phyloP scores from a whole-genome alignment of 2,329 filamentous ascomycete species.

The Neoarthrinium moseri region DNA sequence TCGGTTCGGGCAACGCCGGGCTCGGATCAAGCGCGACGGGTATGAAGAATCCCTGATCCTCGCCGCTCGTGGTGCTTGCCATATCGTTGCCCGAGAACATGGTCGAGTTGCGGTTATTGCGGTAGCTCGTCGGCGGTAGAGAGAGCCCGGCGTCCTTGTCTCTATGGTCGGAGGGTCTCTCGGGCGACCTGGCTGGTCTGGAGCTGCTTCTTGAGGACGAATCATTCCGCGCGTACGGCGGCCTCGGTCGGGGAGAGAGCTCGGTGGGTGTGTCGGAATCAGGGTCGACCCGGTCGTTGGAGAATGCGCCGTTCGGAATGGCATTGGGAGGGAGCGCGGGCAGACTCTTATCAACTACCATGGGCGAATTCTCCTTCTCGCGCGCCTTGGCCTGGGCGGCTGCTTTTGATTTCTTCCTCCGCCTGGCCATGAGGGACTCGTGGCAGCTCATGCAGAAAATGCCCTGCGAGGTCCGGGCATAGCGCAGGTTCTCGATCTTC shows the following conservation, averaged over 20 bases:
- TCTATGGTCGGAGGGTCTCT: slow-evolving; percentile 42
- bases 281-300: slow-evolving; percentile 56
- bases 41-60: slow-evolving; percentile 71
- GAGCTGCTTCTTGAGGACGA: slow-evolving; percentile 55
- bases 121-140: slow-evolving; percentile 74
- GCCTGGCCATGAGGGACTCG: slow-evolving; percentile 90
- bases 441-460: slow-evolving; percentile 99
- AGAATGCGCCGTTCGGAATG: slow-evolving; percentile 60
- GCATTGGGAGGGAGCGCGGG: slow-evolving; percentile 84
- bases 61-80: slow-evolving; percentile 43
- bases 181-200: slow-evolving; percentile 52
- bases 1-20: slow-evolving; percentile 50
- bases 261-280: slow-evolving; percentile 70
- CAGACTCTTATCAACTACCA: slow-evolving; percentile 85
- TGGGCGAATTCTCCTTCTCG: slow-evolving; percentile 62
- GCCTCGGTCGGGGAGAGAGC: slow-evolving; percentile 61
- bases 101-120: slow-evolving; percentile 73
- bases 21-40: slow-evolving; percentile 73
- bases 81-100: slow-evolving; percentile 53
- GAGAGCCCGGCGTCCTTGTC: slow-evolving; percentile 59
- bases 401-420: slow-evolving; percentile 81
- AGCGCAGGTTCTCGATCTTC: slow-evolving; percentile 97
- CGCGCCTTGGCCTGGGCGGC: slow-evolving; percentile 58
- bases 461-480: slow-evolving; percentile 94
- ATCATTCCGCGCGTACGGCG: slow-evolving; percentile 49